Percentiles rank a stretch among this genome's conserved stretches.
phyloP scores from a whole-genome alignment of 2,329 filamentous ascomycete genomes.

The Ceratocystis cacaofunesta region DNA sequence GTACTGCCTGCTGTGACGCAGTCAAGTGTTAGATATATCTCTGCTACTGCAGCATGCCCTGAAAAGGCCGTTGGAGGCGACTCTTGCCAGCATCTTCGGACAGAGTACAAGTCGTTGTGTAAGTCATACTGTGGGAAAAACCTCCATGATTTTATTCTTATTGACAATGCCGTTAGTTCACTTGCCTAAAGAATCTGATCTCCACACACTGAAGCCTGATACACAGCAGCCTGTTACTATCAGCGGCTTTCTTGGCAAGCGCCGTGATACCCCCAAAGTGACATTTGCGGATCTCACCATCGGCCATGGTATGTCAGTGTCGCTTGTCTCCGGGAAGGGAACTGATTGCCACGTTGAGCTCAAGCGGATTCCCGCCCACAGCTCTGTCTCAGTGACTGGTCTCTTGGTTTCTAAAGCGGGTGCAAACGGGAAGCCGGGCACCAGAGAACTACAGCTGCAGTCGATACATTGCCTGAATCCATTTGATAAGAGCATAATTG shows the following conservation, averaged over 20 bases:
- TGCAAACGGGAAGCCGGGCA: conserved; percentile 18
- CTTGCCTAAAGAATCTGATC: conserved; percentile 7
- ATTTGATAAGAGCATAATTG: conserved; percentile 61
- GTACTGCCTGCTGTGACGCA: neutral
- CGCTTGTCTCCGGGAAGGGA: conserved; percentile 26
- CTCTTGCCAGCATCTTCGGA: conserved; percentile 1
- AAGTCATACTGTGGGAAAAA: neutral
- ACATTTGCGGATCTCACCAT: conserved; percentile 49
- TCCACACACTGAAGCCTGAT: conserved; percentile 11
- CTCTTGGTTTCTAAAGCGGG: conserved; percentile 21
- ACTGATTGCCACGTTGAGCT: conserved; percentile 29
- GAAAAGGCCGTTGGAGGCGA: neutral
- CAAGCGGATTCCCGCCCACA: conserved; percentile 33
- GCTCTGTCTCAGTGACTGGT: conserved; percentile 37
- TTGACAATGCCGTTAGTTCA: conserved; percentile 11
- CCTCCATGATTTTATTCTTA: neutral
- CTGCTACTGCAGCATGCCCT: neutral
- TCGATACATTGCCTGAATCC: conserved; percentile 54
- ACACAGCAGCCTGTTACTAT: conserved; percentile 23
- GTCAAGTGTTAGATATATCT: neutral
- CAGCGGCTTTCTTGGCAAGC: conserved; percentile 58
- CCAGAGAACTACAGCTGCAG: conserved; percentile 23
- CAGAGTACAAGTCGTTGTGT: conserved; percentile 15
- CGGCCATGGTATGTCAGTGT: conserved; percentile 24
- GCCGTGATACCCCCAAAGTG: conserved; percentile 51